Evolutionary conservation across 768 basidiomycete species (phyloP).

Genomic region (Chalciporus sphaerocephalus): DNA sequence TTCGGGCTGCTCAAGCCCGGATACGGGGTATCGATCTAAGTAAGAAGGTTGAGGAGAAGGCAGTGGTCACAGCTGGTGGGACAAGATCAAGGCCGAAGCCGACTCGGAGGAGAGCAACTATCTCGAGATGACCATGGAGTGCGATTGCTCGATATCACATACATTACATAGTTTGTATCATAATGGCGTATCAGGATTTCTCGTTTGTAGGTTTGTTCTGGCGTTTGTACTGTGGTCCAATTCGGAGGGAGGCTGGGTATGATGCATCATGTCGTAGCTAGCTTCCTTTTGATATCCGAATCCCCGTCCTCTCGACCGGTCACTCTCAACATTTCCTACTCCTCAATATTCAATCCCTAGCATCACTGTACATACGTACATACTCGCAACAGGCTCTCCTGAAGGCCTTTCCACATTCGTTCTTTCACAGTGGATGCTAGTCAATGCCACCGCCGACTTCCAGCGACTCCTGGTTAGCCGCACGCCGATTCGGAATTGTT

Average conservation of each 20-base stretch:
- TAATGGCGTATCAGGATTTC: not conserved
- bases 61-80: constrained; percentile 17
- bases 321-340: not conserved
- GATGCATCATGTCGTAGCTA: not conserved
- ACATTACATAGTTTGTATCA: not conserved
- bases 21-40: constrained; percentile 33
- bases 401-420: constrained; percentile 21
- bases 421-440: constrained; percentile 23
- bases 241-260: no score
- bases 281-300: not conserved
- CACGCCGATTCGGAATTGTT: constrained; percentile 86
- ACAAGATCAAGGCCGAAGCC: constrained; percentile 31
- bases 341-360: not conserved
- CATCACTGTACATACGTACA: constrained; percentile 9
- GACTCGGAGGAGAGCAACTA: constrained; percentile 19
- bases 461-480: constrained; percentile 69
- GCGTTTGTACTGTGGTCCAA: not conserved
- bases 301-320: not conserved
- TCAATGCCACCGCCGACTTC: constrained; percentile 74
- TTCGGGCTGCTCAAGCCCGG: constrained; percentile 37
- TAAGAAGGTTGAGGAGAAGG: constrained; percentile 24
- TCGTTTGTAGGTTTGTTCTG: not conserved
- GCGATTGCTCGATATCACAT: constrained; percentile 9
- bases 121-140: constrained; percentile 11
- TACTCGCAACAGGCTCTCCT: constrained; percentile 16